phyloP scores from a whole-genome alignment of 495 filamentous ascomycete species.

The Zalerion maritima region DNA sequence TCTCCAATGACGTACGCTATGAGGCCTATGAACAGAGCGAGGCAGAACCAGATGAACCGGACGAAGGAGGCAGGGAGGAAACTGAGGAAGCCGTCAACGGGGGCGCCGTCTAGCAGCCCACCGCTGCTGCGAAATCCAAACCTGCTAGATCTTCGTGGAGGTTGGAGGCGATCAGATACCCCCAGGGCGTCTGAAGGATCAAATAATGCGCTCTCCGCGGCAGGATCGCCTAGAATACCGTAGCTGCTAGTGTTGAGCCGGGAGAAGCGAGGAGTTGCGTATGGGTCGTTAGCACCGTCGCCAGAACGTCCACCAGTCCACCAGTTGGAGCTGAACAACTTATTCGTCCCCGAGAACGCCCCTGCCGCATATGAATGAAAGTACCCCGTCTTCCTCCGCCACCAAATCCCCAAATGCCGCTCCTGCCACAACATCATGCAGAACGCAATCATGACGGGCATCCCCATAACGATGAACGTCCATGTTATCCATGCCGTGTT shows the following conservation, averaged over 20 bases:
- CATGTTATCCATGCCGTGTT: constrained; percentile 50
- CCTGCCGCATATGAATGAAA: too few species aligned
- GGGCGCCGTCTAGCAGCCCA: too few species aligned
- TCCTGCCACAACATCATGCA: constrained; percentile 43
- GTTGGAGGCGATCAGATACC: constrained; percentile 17
- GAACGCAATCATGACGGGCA: constrained; percentile 46
- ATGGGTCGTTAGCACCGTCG: constrained; percentile 18
- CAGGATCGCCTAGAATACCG: too few species aligned
- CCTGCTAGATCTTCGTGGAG: constrained; percentile 17
- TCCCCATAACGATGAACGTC: constrained; percentile 49
- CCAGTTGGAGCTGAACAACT: constrained; percentile 47
- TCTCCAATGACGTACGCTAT: constrained; percentile 48
- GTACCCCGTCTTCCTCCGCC: too few species aligned
- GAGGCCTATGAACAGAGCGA: constrained; percentile 41
- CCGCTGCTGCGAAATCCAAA: too few species aligned
- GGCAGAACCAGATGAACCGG: constrained; percentile 52
- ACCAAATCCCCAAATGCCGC: constrained; percentile 37
- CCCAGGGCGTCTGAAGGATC: too few species aligned
- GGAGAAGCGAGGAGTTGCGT: constrained; percentile 13
- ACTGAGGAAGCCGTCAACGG: too few species aligned
- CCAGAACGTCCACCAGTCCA: constrained; percentile 33
- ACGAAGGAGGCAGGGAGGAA: constrained; percentile 48
- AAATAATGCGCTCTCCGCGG: too few species aligned
- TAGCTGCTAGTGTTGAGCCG: too few species aligned
- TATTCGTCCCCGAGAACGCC: constrained; percentile 47